Evolutionary conservation across 2,329 filamentous ascomycete species (phyloP).

Genomic region (Drechslerella dactyloides): DNA sequence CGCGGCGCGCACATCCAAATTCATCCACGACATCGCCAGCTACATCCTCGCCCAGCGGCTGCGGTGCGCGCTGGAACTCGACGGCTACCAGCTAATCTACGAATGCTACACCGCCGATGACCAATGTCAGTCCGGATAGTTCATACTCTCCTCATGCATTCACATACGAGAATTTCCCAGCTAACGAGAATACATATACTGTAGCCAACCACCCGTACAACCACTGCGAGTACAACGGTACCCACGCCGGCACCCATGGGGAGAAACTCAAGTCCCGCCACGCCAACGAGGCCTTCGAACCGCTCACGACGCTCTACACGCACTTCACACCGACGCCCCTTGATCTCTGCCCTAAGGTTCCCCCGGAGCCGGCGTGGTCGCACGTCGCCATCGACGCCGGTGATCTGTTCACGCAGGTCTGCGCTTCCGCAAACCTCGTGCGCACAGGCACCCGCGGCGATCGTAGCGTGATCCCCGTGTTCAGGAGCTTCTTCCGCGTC

Average conservation of each 20-base stretch:
- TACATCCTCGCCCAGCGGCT: constrained; percentile 38
- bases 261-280: constrained; percentile 17
- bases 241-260: constrained; percentile 9
- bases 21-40: constrained; percentile 42
- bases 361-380: constrained; percentile 5
- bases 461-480: constrained; percentile 29
- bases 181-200: not conserved
- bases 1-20: constrained; percentile 34
- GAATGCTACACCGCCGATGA: constrained; percentile 36
- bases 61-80: constrained; percentile 22
- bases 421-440: constrained; percentile 26
- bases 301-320: constrained; percentile 26
- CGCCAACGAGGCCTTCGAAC: constrained; percentile 23
- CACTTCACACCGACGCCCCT: constrained; percentile 26
- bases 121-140: constrained; percentile 9
- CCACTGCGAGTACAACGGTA: constrained; percentile 39
- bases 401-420: constrained; percentile 41
- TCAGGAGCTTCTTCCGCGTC: constrained; percentile 40
- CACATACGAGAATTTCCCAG: not conserved
- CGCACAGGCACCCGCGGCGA: not conserved
- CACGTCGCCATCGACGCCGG: constrained; percentile 35
- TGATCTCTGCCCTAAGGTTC: constrained; percentile 12
- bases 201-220: constrained; percentile 44
- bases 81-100: constrained; percentile 31
- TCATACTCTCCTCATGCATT: not conserved